Evolutionary conservation across 2,329 filamentous ascomycete genomes (phyloP).

Genomic region (Ophiostoma himal-ulmi): DNA sequence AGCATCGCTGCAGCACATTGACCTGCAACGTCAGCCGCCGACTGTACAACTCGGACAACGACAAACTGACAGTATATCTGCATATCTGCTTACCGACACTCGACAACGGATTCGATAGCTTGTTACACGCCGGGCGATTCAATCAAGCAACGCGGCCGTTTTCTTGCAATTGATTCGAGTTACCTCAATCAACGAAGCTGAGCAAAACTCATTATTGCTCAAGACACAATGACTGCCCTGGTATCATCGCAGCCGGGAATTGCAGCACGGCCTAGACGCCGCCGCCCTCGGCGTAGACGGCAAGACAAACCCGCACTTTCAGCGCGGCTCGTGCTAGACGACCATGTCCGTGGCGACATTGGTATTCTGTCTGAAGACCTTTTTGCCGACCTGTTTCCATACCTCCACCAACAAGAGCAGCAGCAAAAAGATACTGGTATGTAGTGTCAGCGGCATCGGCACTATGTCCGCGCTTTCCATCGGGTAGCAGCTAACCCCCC

Average conservation of each 20-base stretch:
- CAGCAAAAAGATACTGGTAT: constrained; percentile 38
- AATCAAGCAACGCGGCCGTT: background rate
- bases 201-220: background rate
- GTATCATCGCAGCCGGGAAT: background rate
- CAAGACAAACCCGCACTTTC: constrained; percentile 70
- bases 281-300: constrained; percentile 44
- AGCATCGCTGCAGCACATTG: background rate
- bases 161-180: background rate
- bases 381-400: constrained; percentile 72
- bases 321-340: constrained; percentile 76
- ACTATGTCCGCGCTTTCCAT: no score
- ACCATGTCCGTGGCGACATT: constrained; percentile 76
- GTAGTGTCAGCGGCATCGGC: background rate
- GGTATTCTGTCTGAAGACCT: constrained; percentile 84
- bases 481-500: background rate
- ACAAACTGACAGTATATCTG: background rate
- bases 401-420: constrained; percentile 33
- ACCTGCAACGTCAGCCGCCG: background rate
- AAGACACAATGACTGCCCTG: background rate
- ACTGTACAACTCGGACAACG: background rate
- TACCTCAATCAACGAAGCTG: background rate
- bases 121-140: background rate
- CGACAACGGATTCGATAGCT: background rate
- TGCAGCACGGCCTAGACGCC: constrained; percentile 24
- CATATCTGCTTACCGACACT: background rate